These are phyloP conservation scores for Cladophialophora psammophila DNA, from an alignment of 2,329 filamentous ascomycete species.

Conservation along the genomic window DNA sequence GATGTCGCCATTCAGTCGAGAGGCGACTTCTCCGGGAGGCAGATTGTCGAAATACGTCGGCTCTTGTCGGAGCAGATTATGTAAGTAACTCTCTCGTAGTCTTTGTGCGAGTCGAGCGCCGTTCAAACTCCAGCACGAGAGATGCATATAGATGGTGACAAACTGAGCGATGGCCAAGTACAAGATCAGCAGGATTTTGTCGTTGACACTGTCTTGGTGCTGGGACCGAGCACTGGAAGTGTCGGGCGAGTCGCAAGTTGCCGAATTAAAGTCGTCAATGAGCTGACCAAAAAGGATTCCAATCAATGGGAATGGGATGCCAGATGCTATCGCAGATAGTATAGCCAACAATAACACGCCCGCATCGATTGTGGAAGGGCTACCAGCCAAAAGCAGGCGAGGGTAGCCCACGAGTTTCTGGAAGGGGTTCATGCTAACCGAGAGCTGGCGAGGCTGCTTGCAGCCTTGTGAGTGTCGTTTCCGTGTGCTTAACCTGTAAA, in stretches of 20 bases:
- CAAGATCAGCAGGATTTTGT: constrained; percentile 67
- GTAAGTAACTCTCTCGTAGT: constrained; percentile 59
- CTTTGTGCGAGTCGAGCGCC: constrained; percentile 70
- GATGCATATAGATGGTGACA: constrained; percentile 68
- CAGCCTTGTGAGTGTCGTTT: neutral
- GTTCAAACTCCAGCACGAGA: constrained; percentile 69
- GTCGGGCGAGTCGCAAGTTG: constrained; percentile 24
- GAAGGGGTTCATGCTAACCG: constrained; percentile 42
- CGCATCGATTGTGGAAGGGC: constrained; percentile 46
- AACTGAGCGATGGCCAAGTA: constrained; percentile 72
- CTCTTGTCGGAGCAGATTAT: constrained; percentile 39
- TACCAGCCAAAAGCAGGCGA: constrained; percentile 48
- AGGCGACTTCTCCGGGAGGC: constrained; percentile 57
- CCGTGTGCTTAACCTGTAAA: neutral
- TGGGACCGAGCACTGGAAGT: neutral
- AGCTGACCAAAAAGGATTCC: constrained; percentile 51
- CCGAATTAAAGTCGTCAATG: constrained; percentile 48
- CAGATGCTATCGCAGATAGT: constrained; percentile 47
- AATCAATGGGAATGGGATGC: constrained; percentile 50
- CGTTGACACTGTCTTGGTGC: constrained; percentile 57
- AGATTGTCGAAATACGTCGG: constrained; percentile 47
- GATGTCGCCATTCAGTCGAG: constrained; percentile 56
- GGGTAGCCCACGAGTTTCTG: constrained; percentile 47
- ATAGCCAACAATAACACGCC: constrained; percentile 40
- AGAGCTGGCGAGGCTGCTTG: neutral